Evolutionary conservation across 495 filamentous ascomycete species (phyloP), one percentile per base, ranked within the genome.

Genomic region (Penicillium ochrochloron): DNA sequence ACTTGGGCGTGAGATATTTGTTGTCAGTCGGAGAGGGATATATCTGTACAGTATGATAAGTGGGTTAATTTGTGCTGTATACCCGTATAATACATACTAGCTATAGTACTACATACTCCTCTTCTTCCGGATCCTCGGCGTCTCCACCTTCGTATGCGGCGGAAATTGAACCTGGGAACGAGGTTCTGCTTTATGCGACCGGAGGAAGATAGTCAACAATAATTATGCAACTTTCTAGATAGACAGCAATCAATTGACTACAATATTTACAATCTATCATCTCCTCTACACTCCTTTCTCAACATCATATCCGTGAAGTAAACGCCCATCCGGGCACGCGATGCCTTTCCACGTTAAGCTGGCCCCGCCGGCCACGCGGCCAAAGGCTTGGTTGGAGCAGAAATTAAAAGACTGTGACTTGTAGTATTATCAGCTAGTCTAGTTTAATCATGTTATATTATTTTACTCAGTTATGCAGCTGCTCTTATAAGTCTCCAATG

Each of bases 301-400:
- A n/a, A 11, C 35, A 12, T 46, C 7, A 8, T 2, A 10, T 8
- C 5, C 0, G 19, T 10, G 8, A 11, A 23, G 10, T 27, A 27
- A 27, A 27, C 11, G 19, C 21, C 10, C 15, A 31, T 12, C 15
- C 44, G 15, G 42, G 42, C 66, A 67, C 66, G 66, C 66, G 66
- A 64, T 57, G 14, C 46, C 21, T 61, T 67, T 64, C 66, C 66
- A 61, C 58, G 66, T 67, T 67, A 44, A 55, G 58, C 29, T 27
- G 35, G 50, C 60, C 53, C 54, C 59, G 53, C 34, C n/a, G 53
- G 64, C 64, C 59, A 60, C 64, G 64, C 59, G 63, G 63, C 63
- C 63, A 10, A 17, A 25, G 27, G n/a, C 25, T 34, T 48, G n/a
- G 17, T 46, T 42, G 25, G 27, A 46, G 21, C 25, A 50, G 41